Evolutionary conservation across 2,329 filamentous ascomycete genomes (phyloP), one percentile per base, ranked within the genome.

Genomic region (Calonectria multiphialidica): DNA sequence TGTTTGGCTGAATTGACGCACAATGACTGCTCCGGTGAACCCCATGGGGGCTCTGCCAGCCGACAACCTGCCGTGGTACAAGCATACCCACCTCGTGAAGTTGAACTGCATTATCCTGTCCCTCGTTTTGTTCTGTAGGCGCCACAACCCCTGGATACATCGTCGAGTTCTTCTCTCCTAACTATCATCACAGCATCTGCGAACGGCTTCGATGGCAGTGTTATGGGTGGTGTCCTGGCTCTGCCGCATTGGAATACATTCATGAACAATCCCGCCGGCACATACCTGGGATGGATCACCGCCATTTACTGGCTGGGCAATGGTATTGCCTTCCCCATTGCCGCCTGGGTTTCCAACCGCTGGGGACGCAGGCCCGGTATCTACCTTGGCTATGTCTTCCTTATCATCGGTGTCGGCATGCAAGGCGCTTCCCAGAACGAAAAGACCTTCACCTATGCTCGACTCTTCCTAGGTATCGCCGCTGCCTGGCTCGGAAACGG

Each of bases 221-320:
- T 78, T 0, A 70, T 76, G 64, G 70, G 74, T 2, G 70, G 69
- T 3, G 37, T 76, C 4, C 64, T 77, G 5, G 76, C 74, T 35
- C 74, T 78, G 50, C 66, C 73, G 18, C 50, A 40, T 2, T 78
- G 76, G 76, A 77, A 78, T 33, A 21, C 33, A 7, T 78, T 78
- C 47, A 78, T 77, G 76, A 10, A 72, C 5, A 49, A 66, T 15
- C 77, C 75, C 0, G 66, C 67, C 2, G 76, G 76, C 13, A 66
- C 72, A 37, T 74, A 76, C 45, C 75, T 78, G 0, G 77, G 76
- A 12, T 78, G 74, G 71, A 77, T 78, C 33, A 77, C 72, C 0
- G 76, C 76, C n/a, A 77, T 76, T 13, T 77, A 78, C 71, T 77
- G 75, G 74, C 71, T 78, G 2, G 70, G 74, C 25, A 77, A 77